Evolutionary conservation across 768 basidiomycete species (phyloP).

Genomic region (Amanita phalloides): DNA sequence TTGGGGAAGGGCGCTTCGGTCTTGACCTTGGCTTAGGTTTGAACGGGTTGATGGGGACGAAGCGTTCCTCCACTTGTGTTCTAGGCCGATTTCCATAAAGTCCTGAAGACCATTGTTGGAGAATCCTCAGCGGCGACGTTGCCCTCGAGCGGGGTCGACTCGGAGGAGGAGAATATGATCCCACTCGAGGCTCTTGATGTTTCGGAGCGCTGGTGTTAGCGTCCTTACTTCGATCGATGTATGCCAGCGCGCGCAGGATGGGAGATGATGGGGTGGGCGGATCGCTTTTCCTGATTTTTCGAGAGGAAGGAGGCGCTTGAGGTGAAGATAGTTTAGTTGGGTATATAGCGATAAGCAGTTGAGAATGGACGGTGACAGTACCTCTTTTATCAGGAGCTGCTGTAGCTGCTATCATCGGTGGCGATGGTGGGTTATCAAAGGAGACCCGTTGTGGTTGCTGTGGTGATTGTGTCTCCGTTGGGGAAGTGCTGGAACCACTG

Average conservation of each 20-base stretch:
- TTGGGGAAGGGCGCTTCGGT: conserved; percentile 2
- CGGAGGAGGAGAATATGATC: conserved; percentile 21
- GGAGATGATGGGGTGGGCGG: conserved; percentile 24
- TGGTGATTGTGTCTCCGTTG: conserved; percentile 2
- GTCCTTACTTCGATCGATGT: conserved; percentile 14
- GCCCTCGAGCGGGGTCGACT: conserved; percentile 37
- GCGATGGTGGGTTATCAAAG: conserved; percentile 6
- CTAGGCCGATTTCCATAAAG: conserved; percentile 28
- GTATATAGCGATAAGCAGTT: not conserved
- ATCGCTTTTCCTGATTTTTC: conserved; percentile 22
- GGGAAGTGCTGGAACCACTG: not conserved
- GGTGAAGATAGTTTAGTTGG: not conserved
- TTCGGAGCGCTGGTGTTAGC: conserved; percentile 13
- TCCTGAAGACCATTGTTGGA: conserved; percentile 41
- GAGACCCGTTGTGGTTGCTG: conserved; percentile 13
- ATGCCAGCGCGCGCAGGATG: conserved; percentile 17
- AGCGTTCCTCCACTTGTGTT: conserved; percentile 37
- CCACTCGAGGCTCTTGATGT: not conserved
- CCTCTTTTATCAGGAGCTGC: conserved; percentile 25
- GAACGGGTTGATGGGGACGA: conserved; percentile 48
- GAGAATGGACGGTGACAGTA: conserved; percentile 11
- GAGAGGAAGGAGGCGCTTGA: conserved; percentile 17
- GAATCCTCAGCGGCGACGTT: conserved; percentile 48
- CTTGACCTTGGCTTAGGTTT: conserved; percentile 18
- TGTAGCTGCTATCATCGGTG: conserved; percentile 16